These are phyloP conservation scores for Fraxinus sp. DNA, from an alignment of 305 asterid species.

Conservation along the genomic window DNA sequence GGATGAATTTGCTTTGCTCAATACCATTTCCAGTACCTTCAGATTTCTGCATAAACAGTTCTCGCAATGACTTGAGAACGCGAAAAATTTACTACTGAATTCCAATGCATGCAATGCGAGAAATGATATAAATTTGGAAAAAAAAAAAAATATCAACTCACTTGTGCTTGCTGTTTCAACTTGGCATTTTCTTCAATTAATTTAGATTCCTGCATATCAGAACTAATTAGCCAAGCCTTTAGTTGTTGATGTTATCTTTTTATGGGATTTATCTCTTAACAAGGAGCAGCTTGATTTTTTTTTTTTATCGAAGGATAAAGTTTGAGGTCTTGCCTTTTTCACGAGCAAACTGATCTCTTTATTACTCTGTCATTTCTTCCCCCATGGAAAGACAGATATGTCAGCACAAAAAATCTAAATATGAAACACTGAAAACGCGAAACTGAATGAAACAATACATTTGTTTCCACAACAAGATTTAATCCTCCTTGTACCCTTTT, in stretches of 20 bases:
- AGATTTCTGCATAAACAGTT: slow-evolving; percentile 13
- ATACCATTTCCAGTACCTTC: slow-evolving; percentile 13
- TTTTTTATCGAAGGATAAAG: background rate
- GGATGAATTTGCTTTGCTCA: slow-evolving; percentile 39
- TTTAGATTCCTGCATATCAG: slow-evolving; percentile 53
- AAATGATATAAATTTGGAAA: background rate
- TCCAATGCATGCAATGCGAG: background rate
- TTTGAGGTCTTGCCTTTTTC: slow-evolving; percentile 47
- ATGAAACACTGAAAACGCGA: background rate
- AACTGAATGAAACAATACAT: slow-evolving; percentile 33
- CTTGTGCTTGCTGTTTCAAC: slow-evolving; percentile 48
- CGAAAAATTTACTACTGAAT: background rate
- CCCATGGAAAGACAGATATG: background rate
- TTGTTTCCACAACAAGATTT: slow-evolving; percentile 44
- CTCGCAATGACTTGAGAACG: background rate
- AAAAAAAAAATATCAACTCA: background rate
- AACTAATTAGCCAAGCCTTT: background rate
- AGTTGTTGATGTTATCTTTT: background rate
- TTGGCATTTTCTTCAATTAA: slow-evolving; percentile 48
- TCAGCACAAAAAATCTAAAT: background rate
- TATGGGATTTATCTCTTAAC: background rate
- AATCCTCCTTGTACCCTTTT: slow-evolving; percentile 54
- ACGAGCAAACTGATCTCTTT: slow-evolving; percentile 51
- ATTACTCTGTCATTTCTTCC: slow-evolving; percentile 49
- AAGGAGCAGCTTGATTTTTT: background rate